Evolutionary conservation across 768 basidiomycete species (phyloP).

Genomic region (Lactifluus subvellereus): DNA sequence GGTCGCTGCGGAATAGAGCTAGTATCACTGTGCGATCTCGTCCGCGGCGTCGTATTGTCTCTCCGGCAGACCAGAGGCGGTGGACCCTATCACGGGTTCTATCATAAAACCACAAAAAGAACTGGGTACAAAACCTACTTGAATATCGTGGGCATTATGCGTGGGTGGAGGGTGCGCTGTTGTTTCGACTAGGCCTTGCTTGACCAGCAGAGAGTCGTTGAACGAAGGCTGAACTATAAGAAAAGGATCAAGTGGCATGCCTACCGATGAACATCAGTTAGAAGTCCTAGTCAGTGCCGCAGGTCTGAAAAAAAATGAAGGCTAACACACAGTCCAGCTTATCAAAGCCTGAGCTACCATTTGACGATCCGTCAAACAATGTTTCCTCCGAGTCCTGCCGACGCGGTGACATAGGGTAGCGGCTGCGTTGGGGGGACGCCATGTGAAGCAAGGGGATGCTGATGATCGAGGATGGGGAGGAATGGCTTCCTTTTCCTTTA

Average conservation of each 20-base stretch:
- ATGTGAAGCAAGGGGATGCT: not conserved
- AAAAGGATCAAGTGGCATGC: slow-evolving; percentile 16
- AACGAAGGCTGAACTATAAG: slow-evolving; percentile 22
- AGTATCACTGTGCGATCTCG: not conserved
- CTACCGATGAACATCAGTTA: not conserved
- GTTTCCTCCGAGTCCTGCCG: slow-evolving; percentile 13
- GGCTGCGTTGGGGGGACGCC: not conserved
- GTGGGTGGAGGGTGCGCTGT: slow-evolving; percentile 13
- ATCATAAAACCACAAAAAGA: not conserved
- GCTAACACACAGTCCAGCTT: slow-evolving; percentile 8
- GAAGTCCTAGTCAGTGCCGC: not conserved
- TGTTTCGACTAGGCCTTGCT: slow-evolving; percentile 18
- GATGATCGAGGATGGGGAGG: not conserved
- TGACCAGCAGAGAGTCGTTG: slow-evolving; percentile 20
- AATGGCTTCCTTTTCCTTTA: not conserved
- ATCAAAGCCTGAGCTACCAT: not conserved
- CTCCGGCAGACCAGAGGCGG: not conserved
- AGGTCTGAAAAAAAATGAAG: not conserved
- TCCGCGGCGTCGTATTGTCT: not conserved
- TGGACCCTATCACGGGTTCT: not conserved
- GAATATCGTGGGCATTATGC: slow-evolving; percentile 19
- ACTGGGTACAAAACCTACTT: not conserved
- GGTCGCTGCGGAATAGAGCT: not conserved
- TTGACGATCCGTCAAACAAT: not conserved
- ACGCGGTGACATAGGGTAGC: not conserved